Conservation (phyloP, 1,284 basidiomycete genomes). For the Macrocystidia cucumis region DNA sequence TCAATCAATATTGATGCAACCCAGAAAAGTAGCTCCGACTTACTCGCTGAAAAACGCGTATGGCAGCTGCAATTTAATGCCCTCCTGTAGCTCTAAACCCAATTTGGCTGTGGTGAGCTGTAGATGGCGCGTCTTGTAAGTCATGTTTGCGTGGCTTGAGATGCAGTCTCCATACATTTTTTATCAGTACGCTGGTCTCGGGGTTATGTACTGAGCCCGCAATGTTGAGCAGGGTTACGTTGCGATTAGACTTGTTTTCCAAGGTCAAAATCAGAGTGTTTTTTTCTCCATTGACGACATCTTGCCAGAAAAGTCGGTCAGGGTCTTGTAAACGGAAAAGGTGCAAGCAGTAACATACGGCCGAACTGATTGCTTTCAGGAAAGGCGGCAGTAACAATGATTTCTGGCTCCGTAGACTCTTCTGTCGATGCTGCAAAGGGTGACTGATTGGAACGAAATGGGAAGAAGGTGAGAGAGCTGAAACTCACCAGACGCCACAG, state of each 20-base stretch:
- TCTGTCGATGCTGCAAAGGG: slow-evolving; percentile 15
- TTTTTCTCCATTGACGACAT: slow-evolving; percentile 81
- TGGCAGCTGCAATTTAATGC: slow-evolving; percentile 64
- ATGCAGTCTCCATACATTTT: slow-evolving; percentile 59
- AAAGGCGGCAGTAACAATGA: slow-evolving; percentile 62
- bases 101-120: slow-evolving; percentile 63
- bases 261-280: slow-evolving; percentile 64
- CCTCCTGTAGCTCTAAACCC: slow-evolving; percentile 51
- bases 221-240: slow-evolving; percentile 67
- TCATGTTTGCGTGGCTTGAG: background rate
- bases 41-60: slow-evolving; percentile 83
- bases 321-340: slow-evolving; percentile 5
- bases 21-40: slow-evolving; percentile 22
- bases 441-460: slow-evolving; percentile 5
- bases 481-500: slow-evolving; percentile 19
- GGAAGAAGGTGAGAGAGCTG: slow-evolving; percentile 8
- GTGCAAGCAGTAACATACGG: slow-evolving; percentile 45
- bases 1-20: slow-evolving; percentile 10
- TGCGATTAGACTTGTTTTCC: slow-evolving; percentile 71
- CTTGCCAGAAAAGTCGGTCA: slow-evolving; percentile 30
- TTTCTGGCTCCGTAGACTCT: slow-evolving; percentile 22
- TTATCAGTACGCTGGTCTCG: slow-evolving; percentile 58
- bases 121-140: slow-evolving; percentile 7
- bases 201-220: slow-evolving; percentile 70
- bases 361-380: slow-evolving; percentile 76